Evolutionary conservation across 805 yeast species (phyloP).

Genomic region (Sungouiella blattae): DNA sequence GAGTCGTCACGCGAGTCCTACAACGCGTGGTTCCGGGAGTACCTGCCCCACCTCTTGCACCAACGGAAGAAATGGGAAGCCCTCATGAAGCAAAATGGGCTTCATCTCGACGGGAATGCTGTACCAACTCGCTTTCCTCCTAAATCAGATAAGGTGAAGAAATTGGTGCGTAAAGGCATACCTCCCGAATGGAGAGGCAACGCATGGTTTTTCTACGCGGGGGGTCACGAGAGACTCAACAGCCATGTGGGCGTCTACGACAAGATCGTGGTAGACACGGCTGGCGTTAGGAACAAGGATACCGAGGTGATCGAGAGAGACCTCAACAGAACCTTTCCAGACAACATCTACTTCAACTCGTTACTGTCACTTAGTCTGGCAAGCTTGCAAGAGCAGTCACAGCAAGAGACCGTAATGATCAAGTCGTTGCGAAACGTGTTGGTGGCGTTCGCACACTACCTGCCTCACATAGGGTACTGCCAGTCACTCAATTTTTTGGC

Average conservation of each 20-base stretch:
- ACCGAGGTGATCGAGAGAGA: constrained; percentile 94
- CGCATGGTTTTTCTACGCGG: constrained; percentile 95
- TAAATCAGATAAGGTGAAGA: constrained; percentile 69
- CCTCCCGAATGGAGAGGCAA: constrained; percentile 97
- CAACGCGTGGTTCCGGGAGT: constrained; percentile 71
- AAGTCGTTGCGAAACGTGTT: constrained; percentile 75
- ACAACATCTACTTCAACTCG: constrained; percentile 71
- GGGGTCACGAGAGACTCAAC: constrained; percentile 70
- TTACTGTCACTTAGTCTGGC: no score
- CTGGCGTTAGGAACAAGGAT: constrained; percentile 58
- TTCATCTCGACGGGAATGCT: constrained; percentile 32
- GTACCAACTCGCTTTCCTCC: constrained; percentile 71
- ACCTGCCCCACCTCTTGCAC: constrained; percentile 57
- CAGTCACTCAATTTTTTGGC: constrained; percentile 92
- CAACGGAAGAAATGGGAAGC: constrained; percentile 76
- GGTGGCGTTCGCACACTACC: constrained; percentile 77
- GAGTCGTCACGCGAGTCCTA: constrained; percentile 51
- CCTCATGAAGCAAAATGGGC: constrained; percentile 65
- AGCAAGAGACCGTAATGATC: constrained; percentile 59
- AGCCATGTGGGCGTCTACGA: constrained; percentile 75
- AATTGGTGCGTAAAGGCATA: constrained; percentile 84
- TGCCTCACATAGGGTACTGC: constrained; percentile 92
- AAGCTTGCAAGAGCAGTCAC: constrained; percentile 1
- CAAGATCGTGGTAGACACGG: constrained; percentile 57
- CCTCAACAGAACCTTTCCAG: constrained; percentile 91